These are phyloP conservation scores for Colletotrichum costaricense DNA, from an alignment of 2,329 filamentous ascomycete genomes.

Conservation along the genomic window DNA sequence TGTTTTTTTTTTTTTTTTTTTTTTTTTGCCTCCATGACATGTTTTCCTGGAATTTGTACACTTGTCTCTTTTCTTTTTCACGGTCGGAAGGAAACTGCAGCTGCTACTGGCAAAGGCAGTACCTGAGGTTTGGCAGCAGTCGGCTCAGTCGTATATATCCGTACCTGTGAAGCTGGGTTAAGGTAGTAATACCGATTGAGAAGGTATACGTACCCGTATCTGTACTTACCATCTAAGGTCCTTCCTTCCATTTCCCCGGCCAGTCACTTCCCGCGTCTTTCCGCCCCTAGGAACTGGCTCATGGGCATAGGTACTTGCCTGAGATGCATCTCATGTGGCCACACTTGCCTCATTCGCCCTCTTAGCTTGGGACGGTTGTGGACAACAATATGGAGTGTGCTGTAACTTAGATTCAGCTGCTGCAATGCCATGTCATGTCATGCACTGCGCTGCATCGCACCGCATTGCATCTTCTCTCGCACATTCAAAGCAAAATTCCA, in stretches of 20 bases:
- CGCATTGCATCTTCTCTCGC: conserved; percentile 1
- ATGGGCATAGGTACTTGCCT: background rate
- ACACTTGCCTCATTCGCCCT: background rate
- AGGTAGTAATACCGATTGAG: background rate
- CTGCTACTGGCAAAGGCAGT: background rate
- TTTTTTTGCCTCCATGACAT: background rate
- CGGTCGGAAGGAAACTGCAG: background rate
- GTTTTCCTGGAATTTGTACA: background rate
- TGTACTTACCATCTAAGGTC: too few species aligned
- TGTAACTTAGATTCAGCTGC: conserved; percentile 18
- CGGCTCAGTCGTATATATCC: background rate
- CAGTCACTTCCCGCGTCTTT: background rate
- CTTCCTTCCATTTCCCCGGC: too few species aligned
- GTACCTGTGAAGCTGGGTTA: background rate
- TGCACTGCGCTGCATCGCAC: conserved; percentile 2
- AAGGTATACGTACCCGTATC: background rate
- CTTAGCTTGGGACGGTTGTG: background rate
- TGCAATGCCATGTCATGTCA: conserved; percentile 11
- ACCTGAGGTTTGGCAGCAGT: background rate
- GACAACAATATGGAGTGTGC: background rate
- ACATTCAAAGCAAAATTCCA: background rate
- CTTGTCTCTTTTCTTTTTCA: background rate
- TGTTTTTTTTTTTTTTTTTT: background rate
- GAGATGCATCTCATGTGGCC: background rate
- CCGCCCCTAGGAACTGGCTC: conserved; percentile 6